phyloP scores from a whole-genome alignment of 768 basidiomycete genomes.

The Panaeolus cyanescens region DNA sequence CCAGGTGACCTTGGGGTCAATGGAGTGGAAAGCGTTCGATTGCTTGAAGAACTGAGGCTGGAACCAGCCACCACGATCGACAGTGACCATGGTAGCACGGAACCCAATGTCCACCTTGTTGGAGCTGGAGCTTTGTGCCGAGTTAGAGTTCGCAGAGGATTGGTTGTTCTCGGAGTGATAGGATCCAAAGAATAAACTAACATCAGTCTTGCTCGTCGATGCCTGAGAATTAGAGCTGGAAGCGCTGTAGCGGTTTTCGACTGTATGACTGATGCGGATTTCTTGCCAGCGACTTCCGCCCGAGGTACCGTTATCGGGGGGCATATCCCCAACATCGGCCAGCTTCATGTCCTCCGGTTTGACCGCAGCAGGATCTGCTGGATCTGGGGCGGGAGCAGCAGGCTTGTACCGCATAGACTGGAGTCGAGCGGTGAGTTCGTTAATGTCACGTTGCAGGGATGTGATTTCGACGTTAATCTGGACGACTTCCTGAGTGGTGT shows the following conservation, averaged over 20 bases:
- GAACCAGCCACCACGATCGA: conserved; percentile 17
- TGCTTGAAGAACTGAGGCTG: conserved; percentile 17
- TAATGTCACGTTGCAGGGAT: not conserved
- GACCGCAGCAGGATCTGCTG: not conserved
- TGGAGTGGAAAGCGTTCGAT: conserved; percentile 8
- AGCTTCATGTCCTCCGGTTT: not conserved
- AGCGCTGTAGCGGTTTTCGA: conserved; percentile 4
- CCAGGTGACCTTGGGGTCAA: conserved; percentile 7
- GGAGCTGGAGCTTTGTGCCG: not conserved
- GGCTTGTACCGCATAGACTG: conserved; percentile 4
- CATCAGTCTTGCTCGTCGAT: not conserved
- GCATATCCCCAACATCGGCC: not conserved
- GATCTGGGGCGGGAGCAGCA: not conserved
- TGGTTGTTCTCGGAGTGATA: conserved; percentile 10
- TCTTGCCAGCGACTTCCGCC: conserved; percentile 27
- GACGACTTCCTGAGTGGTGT: conserved; percentile 4
- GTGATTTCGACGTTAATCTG: not conserved
- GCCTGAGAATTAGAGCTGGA: not conserved
- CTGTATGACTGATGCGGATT: conserved; percentile 12
- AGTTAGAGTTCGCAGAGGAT: not conserved
- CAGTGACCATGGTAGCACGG: conserved; percentile 15
- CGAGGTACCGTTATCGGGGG: conserved; percentile 8
- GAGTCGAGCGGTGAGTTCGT: conserved; percentile 1
- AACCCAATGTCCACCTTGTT: conserved; percentile 11
- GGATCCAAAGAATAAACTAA: conserved; percentile 13